These are phyloP conservation scores for Eimeria falciformis DNA, from an alignment of 169 alveolate species.

Conservation along the genomic window DNA sequence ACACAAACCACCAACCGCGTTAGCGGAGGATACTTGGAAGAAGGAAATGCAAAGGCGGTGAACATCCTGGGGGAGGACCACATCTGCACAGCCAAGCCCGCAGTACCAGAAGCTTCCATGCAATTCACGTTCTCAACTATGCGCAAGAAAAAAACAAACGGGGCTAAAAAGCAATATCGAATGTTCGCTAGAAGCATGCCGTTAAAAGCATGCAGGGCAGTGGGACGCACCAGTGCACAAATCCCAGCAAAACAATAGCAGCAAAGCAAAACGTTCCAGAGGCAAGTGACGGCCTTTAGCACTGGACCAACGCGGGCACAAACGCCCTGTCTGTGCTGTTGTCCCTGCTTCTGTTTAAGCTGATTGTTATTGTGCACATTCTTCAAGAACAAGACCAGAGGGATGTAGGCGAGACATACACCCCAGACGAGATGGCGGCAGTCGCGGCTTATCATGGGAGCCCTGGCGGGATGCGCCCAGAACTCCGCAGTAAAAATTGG, in stretches of 20 bases:
- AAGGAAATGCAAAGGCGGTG: conserved; percentile 61
- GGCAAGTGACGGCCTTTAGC: conserved; percentile 63
- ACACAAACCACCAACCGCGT: conserved; percentile 63
- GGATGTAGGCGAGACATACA: conserved; percentile 56
- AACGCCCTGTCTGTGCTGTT: not conserved
- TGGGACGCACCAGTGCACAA: conserved; percentile 45
- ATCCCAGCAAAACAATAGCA: conserved; percentile 47
- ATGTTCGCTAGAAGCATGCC: too few species aligned
- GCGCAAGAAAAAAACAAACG: too few species aligned
- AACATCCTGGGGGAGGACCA: conserved; percentile 68
- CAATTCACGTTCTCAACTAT: too few species aligned
- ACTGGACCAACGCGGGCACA: conserved; percentile 52
- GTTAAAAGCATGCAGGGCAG: not conserved
- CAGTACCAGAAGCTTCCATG: not conserved
- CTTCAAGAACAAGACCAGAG: conserved; percentile 39
- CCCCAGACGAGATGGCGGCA: conserved; percentile 73
- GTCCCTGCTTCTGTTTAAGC: conserved; percentile 28
- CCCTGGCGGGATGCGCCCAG: conserved; percentile 68
- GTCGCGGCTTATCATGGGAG: conserved; percentile 70
- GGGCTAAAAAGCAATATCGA: too few species aligned
- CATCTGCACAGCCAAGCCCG: conserved; percentile 34
- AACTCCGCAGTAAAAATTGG: conserved; percentile 65
- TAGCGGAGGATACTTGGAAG: conserved; percentile 58
- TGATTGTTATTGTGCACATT: conserved; percentile 31
- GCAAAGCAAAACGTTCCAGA: conserved; percentile 66